Evolutionary conservation across 345 rosid species (phyloP).

Genomic region (Populus pruinosa): DNA sequence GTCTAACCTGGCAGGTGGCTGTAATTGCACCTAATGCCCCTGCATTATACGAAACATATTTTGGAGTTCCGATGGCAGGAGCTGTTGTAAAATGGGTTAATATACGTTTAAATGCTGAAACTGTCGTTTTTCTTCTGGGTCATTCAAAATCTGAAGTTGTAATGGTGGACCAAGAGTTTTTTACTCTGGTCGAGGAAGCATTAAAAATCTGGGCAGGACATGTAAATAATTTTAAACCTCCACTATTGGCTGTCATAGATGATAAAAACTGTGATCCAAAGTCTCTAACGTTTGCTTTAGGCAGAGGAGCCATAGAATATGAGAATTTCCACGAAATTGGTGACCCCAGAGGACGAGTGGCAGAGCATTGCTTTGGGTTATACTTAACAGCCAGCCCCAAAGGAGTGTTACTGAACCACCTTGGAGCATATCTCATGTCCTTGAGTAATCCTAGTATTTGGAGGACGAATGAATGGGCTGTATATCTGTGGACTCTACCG

Average conservation of each 20-base stretch:
- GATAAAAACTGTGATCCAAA: conserved; percentile 68
- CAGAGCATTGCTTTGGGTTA: conserved; percentile 90
- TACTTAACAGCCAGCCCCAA: conserved; percentile 91
- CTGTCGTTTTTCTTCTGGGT: conserved; percentile 74
- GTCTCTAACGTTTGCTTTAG: conserved; percentile 47
- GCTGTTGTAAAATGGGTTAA: conserved; percentile 77
- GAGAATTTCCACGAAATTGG: conserved; percentile 72
- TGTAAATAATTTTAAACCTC: conserved; percentile 45
- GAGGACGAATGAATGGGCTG: conserved; percentile 87
- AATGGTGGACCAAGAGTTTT: conserved; percentile 87
- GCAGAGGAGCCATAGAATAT: conserved; percentile 77
- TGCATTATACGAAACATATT: conserved; percentile 82
- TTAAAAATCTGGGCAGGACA: conserved; percentile 52
- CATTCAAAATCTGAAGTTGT: conserved; percentile 63
- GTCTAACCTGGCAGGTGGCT: conserved; percentile 55
- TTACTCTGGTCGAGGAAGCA: conserved; percentile 67
- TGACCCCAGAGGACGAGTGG: conserved; percentile 91
- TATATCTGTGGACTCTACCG: conserved; percentile 93
- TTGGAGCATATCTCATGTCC: conserved; percentile 87
- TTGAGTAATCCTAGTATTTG: conserved; percentile 59
- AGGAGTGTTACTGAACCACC: conserved; percentile 81
- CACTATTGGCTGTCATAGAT: conserved; percentile 67
- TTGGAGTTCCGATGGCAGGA: conserved; percentile 91
- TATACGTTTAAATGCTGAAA: conserved; percentile 69
- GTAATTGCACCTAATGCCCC: conserved; percentile 83